Evolutionary conservation across 768 basidiomycete species (phyloP).

Genomic region (Polyporus arcularius): DNA sequence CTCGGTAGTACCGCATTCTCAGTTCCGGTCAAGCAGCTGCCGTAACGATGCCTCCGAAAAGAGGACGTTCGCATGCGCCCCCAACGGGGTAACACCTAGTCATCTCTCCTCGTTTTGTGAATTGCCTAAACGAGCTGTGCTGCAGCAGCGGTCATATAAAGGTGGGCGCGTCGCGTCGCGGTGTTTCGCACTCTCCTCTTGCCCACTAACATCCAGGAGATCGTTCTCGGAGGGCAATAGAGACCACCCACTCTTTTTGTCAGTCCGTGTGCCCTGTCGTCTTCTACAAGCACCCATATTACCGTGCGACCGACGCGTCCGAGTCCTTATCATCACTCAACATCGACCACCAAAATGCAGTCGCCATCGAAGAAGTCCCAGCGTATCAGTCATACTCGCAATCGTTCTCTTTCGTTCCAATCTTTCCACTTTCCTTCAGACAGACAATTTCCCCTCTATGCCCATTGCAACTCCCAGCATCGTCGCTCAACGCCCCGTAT

Average conservation of each 20-base stretch:
- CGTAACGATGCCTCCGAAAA: neutral
- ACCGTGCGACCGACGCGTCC: neutral
- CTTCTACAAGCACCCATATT: neutral
- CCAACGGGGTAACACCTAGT: slow-evolving; percentile 10
- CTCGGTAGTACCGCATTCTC: neutral
- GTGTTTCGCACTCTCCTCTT: slow-evolving; percentile 10
- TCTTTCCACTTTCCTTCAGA: slow-evolving; percentile 13
- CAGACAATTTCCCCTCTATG: slow-evolving; percentile 19
- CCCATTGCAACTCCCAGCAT: slow-evolving; percentile 18
- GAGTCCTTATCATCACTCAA: slow-evolving; percentile 1
- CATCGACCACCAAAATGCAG: slow-evolving; percentile 6
- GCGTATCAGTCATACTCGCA: neutral
- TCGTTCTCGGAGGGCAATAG: slow-evolving; percentile 8
- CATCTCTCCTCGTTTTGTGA: slow-evolving; percentile 17
- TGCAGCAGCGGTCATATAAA: slow-evolving; percentile 15
- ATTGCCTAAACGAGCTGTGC: slow-evolving; percentile 10
- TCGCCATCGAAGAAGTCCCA: neutral
- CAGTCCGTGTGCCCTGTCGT: neutral
- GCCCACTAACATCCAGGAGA: slow-evolving; percentile 19
- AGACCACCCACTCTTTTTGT: slow-evolving; percentile 16
- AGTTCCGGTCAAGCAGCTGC: neutral
- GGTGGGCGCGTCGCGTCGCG: slow-evolving; percentile 11
- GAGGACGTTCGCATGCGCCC: slow-evolving; percentile 6
- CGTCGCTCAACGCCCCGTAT: slow-evolving; percentile 1
- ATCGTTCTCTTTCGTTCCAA: slow-evolving; percentile 5